Conservation (phyloP, 177 flowering plant genomes). For the Vitis hybrid region DNA sequence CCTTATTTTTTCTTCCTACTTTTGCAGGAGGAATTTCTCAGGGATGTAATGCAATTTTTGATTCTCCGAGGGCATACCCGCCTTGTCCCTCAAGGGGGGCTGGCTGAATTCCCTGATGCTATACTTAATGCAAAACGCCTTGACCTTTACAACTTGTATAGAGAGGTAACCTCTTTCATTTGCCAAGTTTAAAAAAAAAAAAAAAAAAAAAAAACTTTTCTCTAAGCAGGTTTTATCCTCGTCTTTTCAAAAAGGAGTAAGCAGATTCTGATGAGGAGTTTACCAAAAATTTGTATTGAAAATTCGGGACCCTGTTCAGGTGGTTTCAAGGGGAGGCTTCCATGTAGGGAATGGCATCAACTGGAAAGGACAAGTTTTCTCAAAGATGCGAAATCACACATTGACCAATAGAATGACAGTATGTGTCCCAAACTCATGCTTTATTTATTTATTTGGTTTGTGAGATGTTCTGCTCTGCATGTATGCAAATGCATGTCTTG, state of each 20-base stretch:
- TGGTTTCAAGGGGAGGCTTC: constrained; percentile 98
- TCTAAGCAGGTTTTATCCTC: neutral
- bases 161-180: constrained; percentile 60
- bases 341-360: constrained; percentile 99
- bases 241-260: no score
- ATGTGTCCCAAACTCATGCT: constrained; percentile 23
- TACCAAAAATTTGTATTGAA: no score
- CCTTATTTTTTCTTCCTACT: neutral
- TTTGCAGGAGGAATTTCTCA: constrained; percentile 86
- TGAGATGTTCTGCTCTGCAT: neutral
- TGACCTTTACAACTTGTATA: constrained; percentile 91
- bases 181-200: neutral
- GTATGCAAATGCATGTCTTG: no score
- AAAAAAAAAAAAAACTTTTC: neutral
- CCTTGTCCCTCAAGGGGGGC: constrained; percentile 92
- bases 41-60: constrained; percentile 96
- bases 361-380: constrained; percentile 99
- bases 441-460: neutral
- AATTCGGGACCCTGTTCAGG: constrained; percentile 36
- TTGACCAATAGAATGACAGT: constrained; percentile 97
- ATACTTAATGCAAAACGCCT: constrained; percentile 95
- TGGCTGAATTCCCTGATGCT: constrained; percentile 97
- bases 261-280: no score
- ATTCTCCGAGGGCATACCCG: constrained; percentile 89
- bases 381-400: constrained; percentile 98